These are phyloP conservation scores for Rutstroemia sydowiana DNA, from an alignment of 2,329 filamentous ascomycete genomes.

Conservation along the genomic window DNA sequence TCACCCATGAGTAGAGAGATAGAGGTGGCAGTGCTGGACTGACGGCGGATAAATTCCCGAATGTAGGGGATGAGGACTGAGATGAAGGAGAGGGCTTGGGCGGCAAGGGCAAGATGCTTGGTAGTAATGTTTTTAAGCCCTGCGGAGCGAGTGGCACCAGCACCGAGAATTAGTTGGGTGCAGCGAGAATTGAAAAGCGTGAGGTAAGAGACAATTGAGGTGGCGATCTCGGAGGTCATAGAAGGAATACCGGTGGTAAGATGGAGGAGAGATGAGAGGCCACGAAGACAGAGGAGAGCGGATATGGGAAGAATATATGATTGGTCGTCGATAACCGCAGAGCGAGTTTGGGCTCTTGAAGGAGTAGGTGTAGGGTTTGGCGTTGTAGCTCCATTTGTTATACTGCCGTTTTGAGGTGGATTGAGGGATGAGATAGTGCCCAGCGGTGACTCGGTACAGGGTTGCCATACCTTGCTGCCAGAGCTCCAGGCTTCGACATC, in stretches of 20 bases:
- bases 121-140: slow-evolving; percentile 95
- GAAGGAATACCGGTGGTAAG: slow-evolving; percentile 80
- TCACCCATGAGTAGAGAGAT: slow-evolving; percentile 47
- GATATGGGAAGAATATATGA: slow-evolving; percentile 81
- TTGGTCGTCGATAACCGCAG: slow-evolving; percentile 75
- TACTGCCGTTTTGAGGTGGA: slow-evolving; percentile 4
- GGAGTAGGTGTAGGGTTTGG: slow-evolving; percentile 16
- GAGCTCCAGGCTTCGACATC: slow-evolving; percentile 63
- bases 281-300: slow-evolving; percentile 71
- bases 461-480: slow-evolving; percentile 50
- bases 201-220: slow-evolving; percentile 74
- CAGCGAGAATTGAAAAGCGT: slow-evolving; percentile 93
- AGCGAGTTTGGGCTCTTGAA: slow-evolving; percentile 57
- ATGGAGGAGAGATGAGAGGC: slow-evolving; percentile 75
- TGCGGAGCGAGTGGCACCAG: slow-evolving; percentile 80
- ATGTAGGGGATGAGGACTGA: slow-evolving; percentile 83
- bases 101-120: slow-evolving; percentile 86
- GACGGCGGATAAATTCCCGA: slow-evolving; percentile 81
- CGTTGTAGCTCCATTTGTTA: slow-evolving; percentile 33
- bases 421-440: slow-evolving; percentile 15
- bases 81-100: slow-evolving; percentile 81
- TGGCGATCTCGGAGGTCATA: slow-evolving; percentile 77
- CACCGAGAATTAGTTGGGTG: slow-evolving; percentile 92
- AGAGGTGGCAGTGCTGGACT: slow-evolving; percentile 45
- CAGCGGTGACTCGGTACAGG: slow-evolving; percentile 22